Evolutionary conservation across 306 rosid genomes (phyloP).

Genomic region (Cicer pinnatifidum): DNA sequence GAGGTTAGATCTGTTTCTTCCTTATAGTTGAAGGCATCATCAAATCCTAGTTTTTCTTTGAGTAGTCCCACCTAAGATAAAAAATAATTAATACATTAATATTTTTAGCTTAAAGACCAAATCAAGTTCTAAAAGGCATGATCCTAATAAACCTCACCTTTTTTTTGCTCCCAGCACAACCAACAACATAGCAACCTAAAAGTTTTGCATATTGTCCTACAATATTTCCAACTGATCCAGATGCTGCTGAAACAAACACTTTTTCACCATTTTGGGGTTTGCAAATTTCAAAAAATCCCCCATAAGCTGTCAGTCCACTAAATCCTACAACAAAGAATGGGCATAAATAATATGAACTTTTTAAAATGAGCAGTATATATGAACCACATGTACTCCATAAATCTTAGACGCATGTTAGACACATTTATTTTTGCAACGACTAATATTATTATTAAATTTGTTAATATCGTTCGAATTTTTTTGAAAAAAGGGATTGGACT

Average conservation of each 20-base stretch:
- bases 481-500: too few species aligned
- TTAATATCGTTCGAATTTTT: too few species aligned
- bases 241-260: constrained; percentile 79
- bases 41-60: constrained; percentile 69
- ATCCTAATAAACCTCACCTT: constrained; percentile 53
- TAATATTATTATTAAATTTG: too few species aligned
- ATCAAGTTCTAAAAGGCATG: neutral
- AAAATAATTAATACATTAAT: neutral
- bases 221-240: constrained; percentile 69
- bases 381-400: too few species aligned
- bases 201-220: constrained; percentile 79
- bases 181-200: constrained; percentile 84
- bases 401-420: too few species aligned
- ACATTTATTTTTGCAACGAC: too few species aligned
- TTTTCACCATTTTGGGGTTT: constrained; percentile 70
- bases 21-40: constrained; percentile 85
- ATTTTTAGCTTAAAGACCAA: neutral
- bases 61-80: constrained; percentile 59
- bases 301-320: constrained; percentile 76
- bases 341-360: neutral
- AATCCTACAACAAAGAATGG: constrained; percentile 44
- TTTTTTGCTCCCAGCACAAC: constrained; percentile 64
- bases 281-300: constrained; percentile 65
- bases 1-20: constrained; percentile 66
- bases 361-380: too few species aligned